Base-by-base conservation (phyloP, 1,139 yeast species). In the Sugiyamaella pinicola region DNA sequence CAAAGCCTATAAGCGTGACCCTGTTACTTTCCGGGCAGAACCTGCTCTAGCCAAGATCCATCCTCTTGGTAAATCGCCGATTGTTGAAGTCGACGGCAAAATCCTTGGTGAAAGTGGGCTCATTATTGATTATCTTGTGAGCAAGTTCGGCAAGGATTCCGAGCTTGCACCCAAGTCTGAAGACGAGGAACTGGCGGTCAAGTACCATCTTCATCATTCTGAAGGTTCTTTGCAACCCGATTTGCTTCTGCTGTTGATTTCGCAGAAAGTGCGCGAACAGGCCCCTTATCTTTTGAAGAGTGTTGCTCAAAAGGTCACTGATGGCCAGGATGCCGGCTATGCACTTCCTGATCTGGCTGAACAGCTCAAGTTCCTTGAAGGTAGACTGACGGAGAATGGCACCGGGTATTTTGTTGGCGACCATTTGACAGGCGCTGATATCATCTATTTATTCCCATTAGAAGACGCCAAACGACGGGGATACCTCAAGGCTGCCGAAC, bases 191-290 rank as follows among this genome's bases (percentile, higher is more conserved):
- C 68, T 71, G 19, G 61, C 70, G 56, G 78, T 78, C 43, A 80
- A 80, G 56, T 82, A 77, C 64, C 80, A 71, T 58, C 66, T 81
- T 51, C 83, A 81, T 61, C 80, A 76, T 58, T 63, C 80, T 4
- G 89, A 84, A 63, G 86, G 83, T 0, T 74, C 84, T 33, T 66
- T 83, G 48, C 82, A 79, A 63, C 80, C 79, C 13, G 64, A 72
- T 52, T 70, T 79, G 21, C 62, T 81, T 3, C 65, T 77, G 57
- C 67, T 79, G 47, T 70, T 78, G 35, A 72, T 80, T 47, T 64
- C 47, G 67, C 68, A 6, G 2, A 72, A 68, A 43, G 48, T 43
- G 10, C 45, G 31, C 17, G 60, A 69, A 28, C 55, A 56, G 18
- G 76, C 80, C 1, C 87, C 87, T 1, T 69, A 73, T 58, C 78